Evolutionary conservation across 108 stramenopile species (phyloP), one percentile per base, ranked within the genome.

Genomic region (Fragilaria radians): DNA sequence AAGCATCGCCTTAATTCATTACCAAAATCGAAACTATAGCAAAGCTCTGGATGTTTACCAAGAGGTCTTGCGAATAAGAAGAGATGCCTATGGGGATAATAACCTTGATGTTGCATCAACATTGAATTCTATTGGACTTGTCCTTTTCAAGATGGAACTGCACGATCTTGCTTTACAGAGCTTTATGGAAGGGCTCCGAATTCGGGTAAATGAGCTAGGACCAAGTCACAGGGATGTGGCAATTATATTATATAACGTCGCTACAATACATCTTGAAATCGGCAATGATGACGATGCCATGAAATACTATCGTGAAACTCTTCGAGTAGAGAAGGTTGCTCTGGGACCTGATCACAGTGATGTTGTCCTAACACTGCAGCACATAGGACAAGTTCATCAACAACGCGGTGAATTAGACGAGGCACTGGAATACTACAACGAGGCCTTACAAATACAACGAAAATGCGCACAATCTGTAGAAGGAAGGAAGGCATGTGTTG

Each of bases 351-450:
- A 80, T 50, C 72, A 80, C 42, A 54, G 58, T 22, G 86, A 88
- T 66, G 86, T 81, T 7, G 72, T 66, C 17, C 32, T 81, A 21
- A 85, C 80, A 21, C 23, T 85, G 48, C 71, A 74, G 54, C 82
- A 80, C 54, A 63, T 80, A 31, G 82, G 74, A 51, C 79, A 78
- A 62, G 76, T 80, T 5, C 64, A 78, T 54, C 82, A 80, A 32
- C 71, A 78, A 54, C 66, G 73, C 28, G 82, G 82, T 19, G 73
- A 78, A 48, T 49, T 77, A 21, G 72, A 72, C 30, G 55, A 66
- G 22, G 73, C 82, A 11, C 54, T 80, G 56, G 56, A 63, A 48
- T 78, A 74, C 72, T 83, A 71, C 52, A 32, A 67, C 18, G 79
- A 80, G 45, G 79, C 76, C 19, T 52, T 83, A 57, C 52, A 57